These are phyloP conservation scores for Populus hybrid DNA, from an alignment of 441 rosid species.

Conservation along the genomic window DNA sequence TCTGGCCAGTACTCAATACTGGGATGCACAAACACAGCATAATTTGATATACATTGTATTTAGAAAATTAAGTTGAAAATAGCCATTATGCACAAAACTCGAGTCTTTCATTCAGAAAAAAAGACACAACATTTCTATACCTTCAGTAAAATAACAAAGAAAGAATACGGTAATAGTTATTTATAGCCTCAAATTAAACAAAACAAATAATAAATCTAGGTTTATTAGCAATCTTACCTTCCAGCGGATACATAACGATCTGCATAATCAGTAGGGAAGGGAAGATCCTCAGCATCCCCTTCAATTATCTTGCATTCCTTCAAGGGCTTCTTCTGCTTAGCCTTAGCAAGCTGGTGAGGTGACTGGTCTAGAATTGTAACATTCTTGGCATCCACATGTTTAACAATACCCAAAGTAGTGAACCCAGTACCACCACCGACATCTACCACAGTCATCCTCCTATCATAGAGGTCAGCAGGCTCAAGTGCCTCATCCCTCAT, in stretches of 20 bases:
- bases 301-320: conserved; percentile 50
- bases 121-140: neutral
- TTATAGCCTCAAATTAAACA: neutral
- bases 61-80: neutral
- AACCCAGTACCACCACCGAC: conserved; percentile 58
- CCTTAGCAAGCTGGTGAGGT: conserved; percentile 55
- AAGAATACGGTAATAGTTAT: neutral
- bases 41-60: neutral
- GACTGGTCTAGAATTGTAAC: conserved; percentile 53
- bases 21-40: conserved; percentile 13
- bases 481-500: conserved; percentile 48
- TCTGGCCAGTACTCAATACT: conserved; percentile 99
- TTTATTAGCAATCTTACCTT: conserved; percentile 26
- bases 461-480: conserved; percentile 43
- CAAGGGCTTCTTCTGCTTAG: conserved; percentile 48
- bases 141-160: neutral
- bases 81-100: neutral
- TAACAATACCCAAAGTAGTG: conserved; percentile 53
- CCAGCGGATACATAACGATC: conserved; percentile 57
- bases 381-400: conserved; percentile 53
- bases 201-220: neutral
- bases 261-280: conserved; percentile 46
- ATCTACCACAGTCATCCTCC: conserved; percentile 39
- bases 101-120: neutral
- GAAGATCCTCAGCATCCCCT: conserved; percentile 58